These are phyloP conservation scores for Aegilops tauschii DNA, from an alignment of 176 grass and related monocot genomes.

Conservation along the genomic window DNA sequence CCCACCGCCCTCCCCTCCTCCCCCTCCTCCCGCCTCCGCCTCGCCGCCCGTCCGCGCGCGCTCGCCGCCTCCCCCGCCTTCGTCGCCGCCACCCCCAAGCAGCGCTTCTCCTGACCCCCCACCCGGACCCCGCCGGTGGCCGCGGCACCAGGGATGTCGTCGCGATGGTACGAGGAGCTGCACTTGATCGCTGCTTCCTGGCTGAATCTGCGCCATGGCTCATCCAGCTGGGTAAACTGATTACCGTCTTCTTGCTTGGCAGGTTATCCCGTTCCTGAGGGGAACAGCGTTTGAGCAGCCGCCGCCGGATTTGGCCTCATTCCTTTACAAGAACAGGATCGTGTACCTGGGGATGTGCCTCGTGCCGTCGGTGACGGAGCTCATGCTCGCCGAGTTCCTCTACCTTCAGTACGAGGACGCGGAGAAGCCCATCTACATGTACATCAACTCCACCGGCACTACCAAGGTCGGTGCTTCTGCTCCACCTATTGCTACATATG, in stretches of 20 bases:
- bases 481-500: background rate
- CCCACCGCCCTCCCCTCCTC: constrained; percentile 2
- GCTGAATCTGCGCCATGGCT: background rate
- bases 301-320: constrained; percentile 75
- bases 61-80: background rate
- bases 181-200: background rate
- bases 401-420: constrained; percentile 79
- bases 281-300: constrained; percentile 57
- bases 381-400: constrained; percentile 81
- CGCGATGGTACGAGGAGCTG: constrained; percentile 29
- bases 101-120: constrained; percentile 42
- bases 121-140: constrained; percentile 17
- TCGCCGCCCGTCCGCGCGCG: constrained; percentile 17
- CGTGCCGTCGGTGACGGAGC: constrained; percentile 65
- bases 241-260: background rate
- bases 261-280: constrained; percentile 82
- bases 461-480: constrained; percentile 48
- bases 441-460: constrained; percentile 92
- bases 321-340: constrained; percentile 82
- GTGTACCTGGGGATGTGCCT: constrained; percentile 92
- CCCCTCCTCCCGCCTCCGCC: constrained; percentile 29
- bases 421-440: constrained; percentile 85
- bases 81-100: background rate
- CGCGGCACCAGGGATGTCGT: constrained; percentile 33
- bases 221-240: background rate